These are phyloP conservation scores for Elaphomyces granulatus DNA, from an alignment of 495 filamentous ascomycete species.

Conservation along the genomic window DNA sequence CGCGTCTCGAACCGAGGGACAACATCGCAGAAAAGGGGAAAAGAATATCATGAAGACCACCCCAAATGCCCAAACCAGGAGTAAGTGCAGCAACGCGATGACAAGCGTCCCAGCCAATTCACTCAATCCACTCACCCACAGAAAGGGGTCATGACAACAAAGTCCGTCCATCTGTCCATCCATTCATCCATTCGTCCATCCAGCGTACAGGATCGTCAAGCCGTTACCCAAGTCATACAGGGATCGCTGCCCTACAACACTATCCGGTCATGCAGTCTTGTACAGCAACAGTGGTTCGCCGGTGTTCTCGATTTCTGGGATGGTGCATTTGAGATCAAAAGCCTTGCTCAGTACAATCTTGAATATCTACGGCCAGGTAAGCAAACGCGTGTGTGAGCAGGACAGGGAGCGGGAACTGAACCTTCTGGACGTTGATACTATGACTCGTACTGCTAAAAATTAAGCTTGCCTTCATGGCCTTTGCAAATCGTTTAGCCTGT, in stretches of 20 bases:
- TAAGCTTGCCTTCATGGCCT: constrained; percentile 91
- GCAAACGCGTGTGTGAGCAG: constrained; percentile 7
- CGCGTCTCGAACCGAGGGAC: too few species aligned
- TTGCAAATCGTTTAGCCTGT: constrained; percentile 88
- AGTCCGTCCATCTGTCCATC: too few species aligned
- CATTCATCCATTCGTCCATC: constrained; percentile 6
- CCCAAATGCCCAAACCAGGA: too few species aligned
- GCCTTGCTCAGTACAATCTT: constrained; percentile 98
- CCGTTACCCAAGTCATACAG: constrained; percentile 5
- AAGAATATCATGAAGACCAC: too few species aligned
- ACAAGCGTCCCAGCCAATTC: too few species aligned
- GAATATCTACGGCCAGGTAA: constrained; percentile 61
- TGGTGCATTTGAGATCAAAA: constrained; percentile 96
- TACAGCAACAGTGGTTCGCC: constrained; percentile 95
- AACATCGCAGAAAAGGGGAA: too few species aligned
- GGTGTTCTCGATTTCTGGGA: constrained; percentile 94
- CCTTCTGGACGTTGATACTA: constrained; percentile 99
- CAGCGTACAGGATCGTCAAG: constrained; percentile 27
- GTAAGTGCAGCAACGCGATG: too few species aligned
- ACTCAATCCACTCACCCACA: too few species aligned
- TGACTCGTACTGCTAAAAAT: constrained; percentile 99
- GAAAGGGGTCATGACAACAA: too few species aligned
- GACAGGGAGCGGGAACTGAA: constrained; percentile 20
- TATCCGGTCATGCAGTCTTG: constrained; percentile 45
- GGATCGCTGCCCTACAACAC: constrained; percentile 2